Percentiles rank a stretch among this genome's conserved stretches.
These are phyloP conservation scores for Eustoma russellianum DNA, from an alignment of 257 asterid genomes.

Conservation along the genomic window DNA sequence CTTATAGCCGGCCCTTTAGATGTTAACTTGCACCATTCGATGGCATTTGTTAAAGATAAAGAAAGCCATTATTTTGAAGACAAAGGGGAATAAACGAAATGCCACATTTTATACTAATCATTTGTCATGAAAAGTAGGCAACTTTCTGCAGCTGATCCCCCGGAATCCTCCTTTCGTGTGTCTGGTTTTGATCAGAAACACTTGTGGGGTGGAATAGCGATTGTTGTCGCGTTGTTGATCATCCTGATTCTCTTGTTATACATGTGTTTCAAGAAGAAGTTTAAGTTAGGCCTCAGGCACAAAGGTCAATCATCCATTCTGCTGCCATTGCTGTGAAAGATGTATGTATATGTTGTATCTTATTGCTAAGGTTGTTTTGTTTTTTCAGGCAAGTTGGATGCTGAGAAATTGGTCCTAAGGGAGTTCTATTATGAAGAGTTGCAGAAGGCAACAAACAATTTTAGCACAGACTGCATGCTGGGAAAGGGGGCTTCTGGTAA, in stretches of 20 bases:
- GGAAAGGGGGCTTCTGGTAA: slow-evolving; percentile 70
- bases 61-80: not conserved
- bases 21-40: not conserved
- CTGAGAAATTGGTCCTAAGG: slow-evolving; percentile 33
- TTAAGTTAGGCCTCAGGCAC: slow-evolving; percentile 19
- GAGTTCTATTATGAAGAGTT: slow-evolving; percentile 41
- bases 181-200: slow-evolving; percentile 13
- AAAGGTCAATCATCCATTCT: slow-evolving; percentile 21
- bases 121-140: slow-evolving; percentile 5
- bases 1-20: slow-evolving; percentile 4
- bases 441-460: slow-evolving; percentile 56
- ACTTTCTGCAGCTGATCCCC: not conserved
- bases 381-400: slow-evolving; percentile 30
- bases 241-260: slow-evolving; percentile 29
- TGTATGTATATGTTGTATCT: no score
- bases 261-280: slow-evolving; percentile 43
- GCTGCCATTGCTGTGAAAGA: not conserved
- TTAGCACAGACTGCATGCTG: slow-evolving; percentile 43
- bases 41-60: not conserved
- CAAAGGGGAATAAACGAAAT: not conserved
- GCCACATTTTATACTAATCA: not conserved
- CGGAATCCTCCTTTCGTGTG: not conserved
- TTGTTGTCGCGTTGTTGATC: slow-evolving; percentile 17
- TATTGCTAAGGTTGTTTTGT: no score
- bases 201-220: slow-evolving; percentile 30